Evolutionary conservation across 208 protist species (phyloP).

Genomic region (Leishmania arabica): DNA sequence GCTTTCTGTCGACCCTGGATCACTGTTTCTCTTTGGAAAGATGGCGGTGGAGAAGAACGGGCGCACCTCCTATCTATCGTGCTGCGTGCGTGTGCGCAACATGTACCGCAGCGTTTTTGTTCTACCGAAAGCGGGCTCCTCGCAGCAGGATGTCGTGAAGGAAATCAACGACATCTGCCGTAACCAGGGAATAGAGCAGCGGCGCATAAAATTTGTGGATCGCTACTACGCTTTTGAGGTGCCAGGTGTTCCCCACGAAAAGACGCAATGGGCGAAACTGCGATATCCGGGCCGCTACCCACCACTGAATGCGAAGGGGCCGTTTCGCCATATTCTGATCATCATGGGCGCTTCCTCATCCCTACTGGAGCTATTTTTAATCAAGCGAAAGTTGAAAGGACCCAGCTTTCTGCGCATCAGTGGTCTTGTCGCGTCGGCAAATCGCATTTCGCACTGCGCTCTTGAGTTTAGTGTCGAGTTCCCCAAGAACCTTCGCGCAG

Average conservation of each 20-base stretch:
- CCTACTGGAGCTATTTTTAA: slow-evolving; percentile 93
- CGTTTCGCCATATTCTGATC: slow-evolving; percentile 67
- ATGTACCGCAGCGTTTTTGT: slow-evolving; percentile 79
- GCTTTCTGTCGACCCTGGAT: slow-evolving; percentile 71
- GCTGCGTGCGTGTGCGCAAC: slow-evolving; percentile 87
- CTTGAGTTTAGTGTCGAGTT: slow-evolving; percentile 78
- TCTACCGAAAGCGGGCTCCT: slow-evolving; percentile 58
- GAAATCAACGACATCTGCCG: slow-evolving; percentile 86
- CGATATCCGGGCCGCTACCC: slow-evolving; percentile 80
- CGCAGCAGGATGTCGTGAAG: slow-evolving; percentile 71
- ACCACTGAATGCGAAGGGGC: slow-evolving; percentile 39
- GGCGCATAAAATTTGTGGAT: slow-evolving; percentile 88
- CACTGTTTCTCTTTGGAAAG: slow-evolving; percentile 92
- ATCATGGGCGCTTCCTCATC: slow-evolving; percentile 87
- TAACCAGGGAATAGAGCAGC: slow-evolving; percentile 69
- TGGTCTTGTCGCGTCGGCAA: slow-evolving; percentile 31
- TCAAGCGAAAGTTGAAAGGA: slow-evolving; percentile 95
- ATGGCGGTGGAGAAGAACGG: slow-evolving; percentile 40
- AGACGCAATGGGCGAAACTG: slow-evolving; percentile 90
- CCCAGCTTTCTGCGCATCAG: slow-evolving; percentile 89
- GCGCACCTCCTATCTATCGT: slow-evolving; percentile 51
- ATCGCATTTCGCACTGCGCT: slow-evolving; percentile 83
- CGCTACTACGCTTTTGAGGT: slow-evolving; percentile 95
- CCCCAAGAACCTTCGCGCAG: slow-evolving; percentile 71
- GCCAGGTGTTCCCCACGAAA: slow-evolving; percentile 70